Conservation (phyloP, 331 rosid genomes). For the Rosa hybrid region DNA sequence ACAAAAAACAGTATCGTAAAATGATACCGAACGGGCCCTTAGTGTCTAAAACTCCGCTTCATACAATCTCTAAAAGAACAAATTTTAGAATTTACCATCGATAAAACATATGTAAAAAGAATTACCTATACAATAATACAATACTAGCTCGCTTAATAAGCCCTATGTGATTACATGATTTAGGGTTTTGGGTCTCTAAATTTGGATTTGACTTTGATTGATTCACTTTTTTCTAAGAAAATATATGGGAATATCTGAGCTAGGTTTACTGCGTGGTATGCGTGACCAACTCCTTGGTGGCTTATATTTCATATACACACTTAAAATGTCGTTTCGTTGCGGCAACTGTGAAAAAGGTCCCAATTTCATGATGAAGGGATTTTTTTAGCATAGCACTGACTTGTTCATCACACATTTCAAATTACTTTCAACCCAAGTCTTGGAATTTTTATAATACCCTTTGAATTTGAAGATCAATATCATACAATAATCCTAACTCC, state of each 20-base stretch:
- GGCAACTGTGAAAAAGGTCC: neutral
- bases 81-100: no score
- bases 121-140: no score
- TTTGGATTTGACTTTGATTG: neutral
- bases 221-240: no score
- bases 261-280: neutral
- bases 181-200: neutral
- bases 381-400: neutral
- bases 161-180: neutral
- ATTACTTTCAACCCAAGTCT: constrained; percentile 1
- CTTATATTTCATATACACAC: neutral
- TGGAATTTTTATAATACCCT: neutral
- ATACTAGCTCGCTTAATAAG: no score
- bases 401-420: neutral
- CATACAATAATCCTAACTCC: neutral
- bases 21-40: no score
- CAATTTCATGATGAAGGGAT: neutral
- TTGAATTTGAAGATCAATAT: neutral
- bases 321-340: neutral
- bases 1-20: no score
- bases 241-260: neutral
- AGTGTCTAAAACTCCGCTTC: no score
- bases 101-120: no score
- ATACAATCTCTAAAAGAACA: no score
- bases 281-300: neutral